phyloP scores from a whole-genome alignment of 345 rosid species.

The Aethionema arabicum region DNA sequence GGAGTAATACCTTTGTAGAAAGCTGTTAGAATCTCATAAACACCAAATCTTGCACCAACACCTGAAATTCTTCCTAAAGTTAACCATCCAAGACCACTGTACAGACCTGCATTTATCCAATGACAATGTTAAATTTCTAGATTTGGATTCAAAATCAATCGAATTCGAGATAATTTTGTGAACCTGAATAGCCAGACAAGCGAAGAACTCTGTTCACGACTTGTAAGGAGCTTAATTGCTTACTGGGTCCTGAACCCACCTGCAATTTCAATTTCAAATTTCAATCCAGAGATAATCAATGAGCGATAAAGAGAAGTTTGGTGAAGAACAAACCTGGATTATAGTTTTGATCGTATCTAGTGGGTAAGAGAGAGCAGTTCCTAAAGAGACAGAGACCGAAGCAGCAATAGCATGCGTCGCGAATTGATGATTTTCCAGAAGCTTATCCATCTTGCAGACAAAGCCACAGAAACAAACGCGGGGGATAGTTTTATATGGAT shows the following conservation, averaged over 20 bases:
- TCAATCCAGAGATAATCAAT: neutral
- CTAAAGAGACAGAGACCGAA: constrained; percentile 63
- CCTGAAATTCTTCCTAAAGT: constrained; percentile 64
- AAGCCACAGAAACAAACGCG: neutral
- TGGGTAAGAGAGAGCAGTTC: constrained; percentile 72
- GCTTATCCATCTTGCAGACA: constrained; percentile 38
- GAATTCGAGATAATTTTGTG: constrained; percentile 2
- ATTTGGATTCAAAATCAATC: neutral
- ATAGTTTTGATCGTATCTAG: constrained; percentile 83
- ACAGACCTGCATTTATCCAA: constrained; percentile 58
- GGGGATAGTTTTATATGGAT: neutral
- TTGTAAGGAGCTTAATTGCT: constrained; percentile 49
- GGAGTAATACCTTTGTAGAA: constrained; percentile 63
- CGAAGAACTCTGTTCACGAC: constrained; percentile 56
- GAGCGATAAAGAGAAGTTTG: constrained; percentile 4
- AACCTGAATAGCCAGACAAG: constrained; percentile 54
- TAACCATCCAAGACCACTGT: constrained; percentile 70
- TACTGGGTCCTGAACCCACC: constrained; percentile 80
- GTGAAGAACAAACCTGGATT: constrained; percentile 55
- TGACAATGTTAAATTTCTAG: neutral
- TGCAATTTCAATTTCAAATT: constrained; percentile 32
- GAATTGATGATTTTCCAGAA: constrained; percentile 64
- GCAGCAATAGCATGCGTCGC: constrained; percentile 82
- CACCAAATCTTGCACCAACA: constrained; percentile 77
- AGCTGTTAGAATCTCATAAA: constrained; percentile 77